Evolutionary conservation across 1,284 basidiomycete genomes (phyloP).

Genomic region (Cutaneotrichosporon mucoides): DNA sequence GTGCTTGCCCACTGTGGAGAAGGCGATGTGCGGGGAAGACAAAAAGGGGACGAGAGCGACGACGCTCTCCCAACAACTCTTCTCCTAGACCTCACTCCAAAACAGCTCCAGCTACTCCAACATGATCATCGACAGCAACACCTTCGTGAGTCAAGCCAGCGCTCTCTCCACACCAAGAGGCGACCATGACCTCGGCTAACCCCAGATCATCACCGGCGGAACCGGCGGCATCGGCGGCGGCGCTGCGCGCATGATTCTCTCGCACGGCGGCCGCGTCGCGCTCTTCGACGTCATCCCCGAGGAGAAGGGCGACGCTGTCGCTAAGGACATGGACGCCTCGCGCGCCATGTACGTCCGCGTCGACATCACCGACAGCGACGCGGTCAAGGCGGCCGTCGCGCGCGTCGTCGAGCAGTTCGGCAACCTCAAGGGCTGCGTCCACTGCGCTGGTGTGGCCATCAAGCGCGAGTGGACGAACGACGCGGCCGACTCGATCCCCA

Average conservation of each 20-base stretch:
- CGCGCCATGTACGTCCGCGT: conserved; percentile 29
- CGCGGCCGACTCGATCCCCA: conserved; percentile 33
- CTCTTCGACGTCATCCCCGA: conserved; percentile 33
- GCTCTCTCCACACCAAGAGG: too few relatives aligned
- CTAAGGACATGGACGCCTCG: conserved; percentile 13
- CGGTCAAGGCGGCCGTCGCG: conserved; percentile 29
- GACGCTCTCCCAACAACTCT: too few relatives aligned
- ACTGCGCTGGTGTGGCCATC: conserved; percentile 42
- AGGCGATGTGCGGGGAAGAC: too few relatives aligned
- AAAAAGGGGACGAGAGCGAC: too few relatives aligned
- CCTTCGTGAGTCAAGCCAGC: conserved; percentile 29
- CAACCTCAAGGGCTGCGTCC: conserved; percentile 37
- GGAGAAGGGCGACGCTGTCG: conserved; percentile 28
- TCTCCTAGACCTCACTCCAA: background rate
- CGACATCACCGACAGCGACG: conserved; percentile 34
- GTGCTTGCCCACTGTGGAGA: too few relatives aligned
- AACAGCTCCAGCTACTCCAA: background rate
- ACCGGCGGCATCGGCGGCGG: conserved; percentile 36
- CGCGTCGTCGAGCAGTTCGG: conserved; percentile 22
- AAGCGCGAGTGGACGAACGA: conserved; percentile 41
- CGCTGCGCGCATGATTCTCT: conserved; percentile 22
- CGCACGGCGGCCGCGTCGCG: conserved; percentile 29
- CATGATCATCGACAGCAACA: conserved; percentile 39
- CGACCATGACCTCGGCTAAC: background rate
- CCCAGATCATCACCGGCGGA: conserved; percentile 32